Percentiles rank a stretch among this genome's conserved stretches.
Conservation (phyloP, 2,329 filamentous ascomycete genomes). For the Lithohypha guttulata region DNA sequence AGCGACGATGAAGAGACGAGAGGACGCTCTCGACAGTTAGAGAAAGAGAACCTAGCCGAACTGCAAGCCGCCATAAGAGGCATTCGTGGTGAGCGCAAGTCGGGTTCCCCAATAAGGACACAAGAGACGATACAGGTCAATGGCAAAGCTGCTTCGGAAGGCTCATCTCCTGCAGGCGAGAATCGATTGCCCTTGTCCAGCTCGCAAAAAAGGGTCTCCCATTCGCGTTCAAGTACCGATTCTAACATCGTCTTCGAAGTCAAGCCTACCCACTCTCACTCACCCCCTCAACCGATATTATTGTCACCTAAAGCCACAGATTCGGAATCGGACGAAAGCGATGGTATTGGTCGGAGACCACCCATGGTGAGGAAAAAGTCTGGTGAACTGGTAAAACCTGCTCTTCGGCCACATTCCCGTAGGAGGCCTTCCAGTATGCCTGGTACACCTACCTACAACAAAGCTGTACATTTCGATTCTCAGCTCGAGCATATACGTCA, state of each 20-base stretch:
- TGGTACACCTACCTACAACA: conserved; percentile 87
- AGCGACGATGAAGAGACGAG: conserved; percentile 75
- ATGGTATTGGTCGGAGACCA: conserved; percentile 45
- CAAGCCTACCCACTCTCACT: conserved; percentile 18
- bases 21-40: conserved; percentile 25
- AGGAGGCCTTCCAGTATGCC: conserved; percentile 91
- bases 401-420: conserved; percentile 65
- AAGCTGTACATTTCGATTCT: conserved; percentile 97
- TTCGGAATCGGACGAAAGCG: conserved; percentile 47
- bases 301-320: conserved; percentile 27
- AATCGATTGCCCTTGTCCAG: conserved; percentile 36
- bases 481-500: conserved; percentile 93
- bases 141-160: conserved; percentile 18
- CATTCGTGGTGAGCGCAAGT: conserved; percentile 54
- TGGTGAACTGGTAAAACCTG: conserved; percentile 87
- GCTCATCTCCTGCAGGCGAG: conserved; percentile 30
- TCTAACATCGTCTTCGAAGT: conserved; percentile 39
- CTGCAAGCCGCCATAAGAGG: conserved; percentile 73
- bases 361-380: conserved; percentile 97
- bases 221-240: conserved; percentile 51
- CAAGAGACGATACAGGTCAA: conserved; percentile 14
- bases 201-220: conserved; percentile 49
- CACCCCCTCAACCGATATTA: conserved; percentile 33
- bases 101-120: conserved; percentile 43
- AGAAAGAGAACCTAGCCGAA: conserved; percentile 46